A percentile compares a stretch with the other conserved stretches of the same genome.
Evolutionary conservation across 495 filamentous ascomycete species (phyloP).

Genomic region (Hypoxylon intermedium): DNA sequence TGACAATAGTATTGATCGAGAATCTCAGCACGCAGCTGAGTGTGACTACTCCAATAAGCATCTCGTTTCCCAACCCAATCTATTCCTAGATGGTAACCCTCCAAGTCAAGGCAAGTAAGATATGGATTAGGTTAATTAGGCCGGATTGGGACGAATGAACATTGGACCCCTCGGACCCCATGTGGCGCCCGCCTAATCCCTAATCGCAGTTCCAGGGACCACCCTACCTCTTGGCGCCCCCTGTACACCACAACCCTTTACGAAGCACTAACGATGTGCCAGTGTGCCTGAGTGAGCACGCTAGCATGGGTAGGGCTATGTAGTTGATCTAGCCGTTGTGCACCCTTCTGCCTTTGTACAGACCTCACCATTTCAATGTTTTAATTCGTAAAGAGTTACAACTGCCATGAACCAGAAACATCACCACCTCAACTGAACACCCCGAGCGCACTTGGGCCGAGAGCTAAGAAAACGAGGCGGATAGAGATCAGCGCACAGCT

Average conservation of each 20-base stretch:
- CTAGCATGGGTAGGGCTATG: background rate
- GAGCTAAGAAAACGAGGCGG: background rate
- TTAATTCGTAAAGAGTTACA: background rate
- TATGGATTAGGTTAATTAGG: background rate
- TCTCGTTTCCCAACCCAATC: no score
- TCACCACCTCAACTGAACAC: conserved; percentile 1
- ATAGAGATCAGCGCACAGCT: conserved; percentile 5
- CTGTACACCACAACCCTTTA: background rate
- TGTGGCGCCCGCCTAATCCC: conserved; percentile 8
- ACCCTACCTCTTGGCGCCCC: conserved; percentile 17
- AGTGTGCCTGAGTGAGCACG: background rate
- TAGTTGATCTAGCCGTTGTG: no score
- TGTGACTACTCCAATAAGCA: background rate
- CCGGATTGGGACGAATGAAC: conserved; percentile 18
- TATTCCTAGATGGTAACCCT: no score
- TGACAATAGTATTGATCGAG: background rate
- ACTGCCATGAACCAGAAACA: background rate
- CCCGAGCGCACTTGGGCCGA: background rate
- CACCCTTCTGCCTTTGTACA: no score
- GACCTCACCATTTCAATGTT: no score
- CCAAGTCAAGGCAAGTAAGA: background rate
- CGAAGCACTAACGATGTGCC: conserved; percentile 2
- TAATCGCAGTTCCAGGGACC: conserved; percentile 13
- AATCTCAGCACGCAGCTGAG: conserved; percentile 6
- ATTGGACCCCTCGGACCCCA: conserved; percentile 25